Base-by-base conservation (phyloP, 768 basidiomycete species). In the Mycena indigotica region DNA sequence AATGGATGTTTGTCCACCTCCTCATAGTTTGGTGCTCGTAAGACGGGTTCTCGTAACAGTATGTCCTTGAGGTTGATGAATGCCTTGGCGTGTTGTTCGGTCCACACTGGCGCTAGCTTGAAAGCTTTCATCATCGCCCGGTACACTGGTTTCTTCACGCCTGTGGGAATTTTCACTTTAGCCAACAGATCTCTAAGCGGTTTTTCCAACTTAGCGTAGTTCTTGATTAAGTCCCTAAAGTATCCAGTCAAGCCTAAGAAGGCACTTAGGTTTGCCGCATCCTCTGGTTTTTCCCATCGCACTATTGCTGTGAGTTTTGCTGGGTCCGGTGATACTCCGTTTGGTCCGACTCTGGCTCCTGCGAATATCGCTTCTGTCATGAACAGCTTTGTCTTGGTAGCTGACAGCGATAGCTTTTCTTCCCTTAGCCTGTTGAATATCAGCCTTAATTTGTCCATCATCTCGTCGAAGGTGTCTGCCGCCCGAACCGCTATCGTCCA, bases 241-340 rank as follows among this genome's bases (percentile, higher is more conserved):
- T 70, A 70, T 0, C 67, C 66, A 4, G 69, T 71, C 6, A 76
- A 60, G 0, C 76, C 73, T 12, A 75, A 38, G 61, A 80, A 79
- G 4, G 62, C 64, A 2, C 57, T 52, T 3, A 80, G 63, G 12
- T 72, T 55, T 2, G 58, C 55, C 2, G 68, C 65, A 25, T 71
- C 61, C 15, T 41, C 16, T 2, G 77, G 77, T 46, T 23, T 35
- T 17, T 59, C 53, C 71, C 73, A 75, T 56, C 77, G 56, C 2
- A 77, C 69, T 4, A 79, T 69, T 0, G 74, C 69, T 3, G 68
- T 68, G 2, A 80, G 57, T 58, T 80, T 80, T 3, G 64, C 44
- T 5, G 67, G 58, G 57, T 79, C 74, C 2, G 74, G 72, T 15
- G 53, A 53, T 1, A 80, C 68, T 0, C 78, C 77, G 0, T 64